These are phyloP conservation scores for Physcia stellaris DNA, from an alignment of 495 filamentous ascomycete species.

Conservation along the genomic window DNA sequence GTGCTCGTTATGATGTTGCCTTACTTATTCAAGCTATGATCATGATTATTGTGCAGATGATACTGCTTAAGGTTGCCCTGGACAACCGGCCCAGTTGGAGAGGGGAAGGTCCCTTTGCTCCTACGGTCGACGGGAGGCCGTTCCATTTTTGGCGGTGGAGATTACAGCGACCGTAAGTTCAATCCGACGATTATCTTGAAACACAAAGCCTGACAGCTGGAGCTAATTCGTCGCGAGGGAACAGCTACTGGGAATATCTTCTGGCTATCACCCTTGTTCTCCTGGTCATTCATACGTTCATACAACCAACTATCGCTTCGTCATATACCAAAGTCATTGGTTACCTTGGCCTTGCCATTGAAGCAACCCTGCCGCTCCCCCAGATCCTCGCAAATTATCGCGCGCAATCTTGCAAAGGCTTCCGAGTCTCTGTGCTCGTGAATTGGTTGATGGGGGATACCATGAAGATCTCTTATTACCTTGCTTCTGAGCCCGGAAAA, in stretches of 20 bases:
- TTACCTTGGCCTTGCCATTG: constrained; percentile 71
- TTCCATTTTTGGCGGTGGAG: constrained; percentile 95
- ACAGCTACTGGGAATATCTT: constrained; percentile 81
- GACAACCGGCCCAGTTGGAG: constrained; percentile 64
- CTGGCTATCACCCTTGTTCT: constrained; percentile 53
- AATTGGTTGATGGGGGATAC: constrained; percentile 85
- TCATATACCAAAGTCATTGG: constrained; percentile 63
- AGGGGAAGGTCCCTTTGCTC: constrained; percentile 38
- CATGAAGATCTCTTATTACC: constrained; percentile 96
- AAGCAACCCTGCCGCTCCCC: constrained; percentile 80
- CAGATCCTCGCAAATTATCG: constrained; percentile 74
- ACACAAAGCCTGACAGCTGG: neutral
- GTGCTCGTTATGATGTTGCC: constrained; percentile 65
- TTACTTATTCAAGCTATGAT: constrained; percentile 75
- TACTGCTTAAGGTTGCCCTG: constrained; percentile 80
- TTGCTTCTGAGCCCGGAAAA: constrained; percentile 45
- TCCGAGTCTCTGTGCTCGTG: constrained; percentile 70
- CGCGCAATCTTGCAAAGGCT: constrained; percentile 73
- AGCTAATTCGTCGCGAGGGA: neutral
- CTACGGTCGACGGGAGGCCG: constrained; percentile 42
- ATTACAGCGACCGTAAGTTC: constrained; percentile 56
- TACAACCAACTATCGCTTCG: constrained; percentile 50
- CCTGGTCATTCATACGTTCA: constrained; percentile 53
- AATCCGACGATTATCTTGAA: neutral
- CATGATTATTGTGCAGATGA: constrained; percentile 71